Evolutionary conservation across 495 filamentous ascomycete species (phyloP).

Genomic region (Trichoderma parareesei): DNA sequence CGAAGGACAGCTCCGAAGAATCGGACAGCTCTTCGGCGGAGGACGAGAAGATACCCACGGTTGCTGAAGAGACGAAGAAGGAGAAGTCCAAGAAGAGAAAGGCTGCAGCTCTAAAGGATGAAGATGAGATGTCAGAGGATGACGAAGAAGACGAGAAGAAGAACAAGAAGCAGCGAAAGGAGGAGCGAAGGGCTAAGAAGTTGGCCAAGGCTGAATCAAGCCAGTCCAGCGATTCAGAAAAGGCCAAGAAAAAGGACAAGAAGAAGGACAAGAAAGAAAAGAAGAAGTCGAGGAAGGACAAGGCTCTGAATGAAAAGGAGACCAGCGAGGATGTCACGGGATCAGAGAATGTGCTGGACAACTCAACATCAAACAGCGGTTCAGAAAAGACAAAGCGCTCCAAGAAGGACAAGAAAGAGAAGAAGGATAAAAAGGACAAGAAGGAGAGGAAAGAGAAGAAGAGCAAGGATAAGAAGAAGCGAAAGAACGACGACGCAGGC

Average conservation of each 20-base stretch:
- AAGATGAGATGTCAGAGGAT: conserved; percentile 17
- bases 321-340: neutral
- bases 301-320: conserved; percentile 2
- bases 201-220: neutral
- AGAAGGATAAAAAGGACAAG: conserved; percentile 36
- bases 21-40: conserved; percentile 10
- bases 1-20: conserved; percentile 15
- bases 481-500: conserved; percentile 10
- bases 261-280: conserved; percentile 9
- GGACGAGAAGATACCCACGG: conserved; percentile 16
- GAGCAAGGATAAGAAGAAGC: conserved; percentile 19
- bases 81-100: conserved; percentile 28
- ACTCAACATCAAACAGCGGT: conserved; percentile 12
- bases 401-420: conserved; percentile 20
- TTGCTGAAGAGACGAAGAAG: conserved; percentile 17
- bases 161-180: conserved; percentile 13
- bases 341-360: neutral
- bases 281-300: conserved; percentile 8
- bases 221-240: neutral
- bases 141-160: neutral
- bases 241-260: neutral
- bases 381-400: conserved; percentile 12
- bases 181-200: conserved; percentile 8
- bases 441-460: conserved; percentile 35
- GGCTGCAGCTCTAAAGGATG: conserved; percentile 16